Base-by-base conservation (phyloP, 2,329 filamentous ascomycete genomes). In the Nannizziopsis arthrosporioides region DNA sequence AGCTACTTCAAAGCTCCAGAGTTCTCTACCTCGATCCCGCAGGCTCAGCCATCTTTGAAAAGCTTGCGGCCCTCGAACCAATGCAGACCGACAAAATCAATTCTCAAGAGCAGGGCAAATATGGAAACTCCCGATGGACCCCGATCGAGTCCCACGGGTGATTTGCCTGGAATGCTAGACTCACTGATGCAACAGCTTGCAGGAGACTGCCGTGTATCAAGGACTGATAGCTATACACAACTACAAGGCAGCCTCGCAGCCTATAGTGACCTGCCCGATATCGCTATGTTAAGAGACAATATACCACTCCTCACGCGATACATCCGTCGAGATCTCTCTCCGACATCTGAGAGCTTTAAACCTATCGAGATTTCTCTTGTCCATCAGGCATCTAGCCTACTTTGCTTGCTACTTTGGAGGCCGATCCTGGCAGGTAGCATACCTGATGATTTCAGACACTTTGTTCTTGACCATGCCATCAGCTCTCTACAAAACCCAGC, bases 161-260 rank as follows among this genome's bases (percentile, higher is more conserved):
- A 77, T 35, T 80, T 94, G 49, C 75, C 77, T 54, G 80, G 80
- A 57, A 92, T 95, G 82, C 69, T 96, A 54, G 85, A 94, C 57
- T 93, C 86, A 0, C 80, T 87, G 4, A 76, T 87, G 32, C 82
- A 85, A 64, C 84, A 92, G 65, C 75, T 98, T 42, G 84, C 83
- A 34, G 81, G 84, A 17, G 72, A 79, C 27, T 84, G 88, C 55
- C 75, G 82, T 46, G 76, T 80, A 49, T 81, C 79, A 10, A 83
- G 83, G 55, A 67, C 92, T 30, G 92, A 98, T 67, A 86, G 89
- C 42, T 96, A 98, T 60, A 80, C 82, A 61, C 84, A 84, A 58
- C 72, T 98, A 39, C 78, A 83, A 30, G 76, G 80, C 31, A 81
- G 82, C 3, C 71, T 95, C 56, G 85, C 86, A 62, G 77, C 83